Evolutionary conservation across 148 eudicot genomes (phyloP).

Genomic region (Rhododendron simsii): DNA sequence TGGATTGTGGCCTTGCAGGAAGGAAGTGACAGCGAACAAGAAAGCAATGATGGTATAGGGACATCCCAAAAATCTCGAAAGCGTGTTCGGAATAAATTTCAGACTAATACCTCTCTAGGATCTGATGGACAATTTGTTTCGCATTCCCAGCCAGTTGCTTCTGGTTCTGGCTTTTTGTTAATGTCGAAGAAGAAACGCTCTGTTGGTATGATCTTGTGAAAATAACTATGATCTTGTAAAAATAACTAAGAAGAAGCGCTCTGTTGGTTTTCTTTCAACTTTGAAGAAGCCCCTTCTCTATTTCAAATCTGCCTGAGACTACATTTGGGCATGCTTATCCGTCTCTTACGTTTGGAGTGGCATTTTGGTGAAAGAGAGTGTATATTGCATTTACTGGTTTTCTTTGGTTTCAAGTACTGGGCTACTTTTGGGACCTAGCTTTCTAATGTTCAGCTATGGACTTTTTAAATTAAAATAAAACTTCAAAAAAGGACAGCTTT

Average conservation of each 20-base stretch:
- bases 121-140: constrained; percentile 35
- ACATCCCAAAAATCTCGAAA: constrained; percentile 66
- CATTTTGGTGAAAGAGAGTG: neutral
- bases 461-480: neutral
- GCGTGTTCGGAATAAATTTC: constrained; percentile 58
- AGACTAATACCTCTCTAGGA: constrained; percentile 35
- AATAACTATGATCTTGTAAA: neutral
- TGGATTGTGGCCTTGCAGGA: constrained; percentile 43
- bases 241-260: neutral
- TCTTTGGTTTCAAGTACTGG: neutral
- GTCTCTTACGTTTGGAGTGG: neutral
- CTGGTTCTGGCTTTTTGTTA: constrained; percentile 67
- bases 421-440: neutral
- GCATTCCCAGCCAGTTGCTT: constrained; percentile 43
- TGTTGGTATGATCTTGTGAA: constrained; percentile 52
- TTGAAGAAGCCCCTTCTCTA: neutral
- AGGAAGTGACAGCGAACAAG: constrained; percentile 93
- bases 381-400: constrained; percentile 2
- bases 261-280: neutral
- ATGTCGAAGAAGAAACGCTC: constrained; percentile 77
- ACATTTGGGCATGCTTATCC: neutral
- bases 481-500: neutral
- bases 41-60: constrained; percentile 78
- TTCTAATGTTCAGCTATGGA: neutral
- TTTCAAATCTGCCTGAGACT: constrained; percentile 8